Percentiles rank a stretch among this genome's conserved stretches.
phyloP scores from a whole-genome alignment of 2,329 filamentous ascomycete species.

The Lasiodiplodia sp. region DNA sequence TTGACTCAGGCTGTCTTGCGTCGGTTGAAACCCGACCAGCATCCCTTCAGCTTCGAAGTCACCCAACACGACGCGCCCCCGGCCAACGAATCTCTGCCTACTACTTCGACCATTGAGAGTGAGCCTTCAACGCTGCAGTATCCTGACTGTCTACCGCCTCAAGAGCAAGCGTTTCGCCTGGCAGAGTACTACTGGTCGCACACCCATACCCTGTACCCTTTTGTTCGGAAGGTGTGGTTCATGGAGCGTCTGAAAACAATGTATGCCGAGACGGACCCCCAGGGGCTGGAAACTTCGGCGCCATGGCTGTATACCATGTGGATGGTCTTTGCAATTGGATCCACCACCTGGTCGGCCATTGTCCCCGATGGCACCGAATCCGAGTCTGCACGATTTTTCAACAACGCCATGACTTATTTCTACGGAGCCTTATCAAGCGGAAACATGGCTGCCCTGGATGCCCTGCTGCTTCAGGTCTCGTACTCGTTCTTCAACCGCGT shows the following conservation, averaged over 20 bases:
- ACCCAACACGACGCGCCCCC: not conserved
- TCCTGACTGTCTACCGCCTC: not conserved
- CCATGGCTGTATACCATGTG: slow-evolving; percentile 53
- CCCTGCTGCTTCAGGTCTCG: slow-evolving; percentile 56
- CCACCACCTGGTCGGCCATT: slow-evolving; percentile 55
- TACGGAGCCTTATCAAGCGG: slow-evolving; percentile 13
- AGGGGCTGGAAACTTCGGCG: slow-evolving; percentile 36
- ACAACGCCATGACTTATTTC: slow-evolving; percentile 53
- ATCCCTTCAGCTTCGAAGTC: slow-evolving; percentile 33
- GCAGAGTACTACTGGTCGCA: slow-evolving; percentile 57
- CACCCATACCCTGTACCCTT: slow-evolving; percentile 57
- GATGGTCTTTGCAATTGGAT: slow-evolving; percentile 59
- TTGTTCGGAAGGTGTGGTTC: slow-evolving; percentile 50
- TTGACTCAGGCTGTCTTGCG: slow-evolving; percentile 34
- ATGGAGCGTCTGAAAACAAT: slow-evolving; percentile 39
- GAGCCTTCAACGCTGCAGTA: slow-evolving; percentile 10
- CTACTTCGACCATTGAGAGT: not conserved
- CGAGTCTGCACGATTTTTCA: slow-evolving; percentile 57
- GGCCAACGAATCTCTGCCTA: not conserved
- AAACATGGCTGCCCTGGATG: slow-evolving; percentile 47
- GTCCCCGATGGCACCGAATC: slow-evolving; percentile 39
- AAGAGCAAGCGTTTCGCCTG: slow-evolving; percentile 17
- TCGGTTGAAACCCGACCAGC: slow-evolving; percentile 35
- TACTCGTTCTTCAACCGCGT: slow-evolving; percentile 59
- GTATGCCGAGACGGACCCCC: not conserved